Percentiles rank a stretch among this genome's conserved stretches.
Conservation (phyloP, 2,329 filamentous ascomycete genomes). For the Exophiala lecanii-corni region DNA sequence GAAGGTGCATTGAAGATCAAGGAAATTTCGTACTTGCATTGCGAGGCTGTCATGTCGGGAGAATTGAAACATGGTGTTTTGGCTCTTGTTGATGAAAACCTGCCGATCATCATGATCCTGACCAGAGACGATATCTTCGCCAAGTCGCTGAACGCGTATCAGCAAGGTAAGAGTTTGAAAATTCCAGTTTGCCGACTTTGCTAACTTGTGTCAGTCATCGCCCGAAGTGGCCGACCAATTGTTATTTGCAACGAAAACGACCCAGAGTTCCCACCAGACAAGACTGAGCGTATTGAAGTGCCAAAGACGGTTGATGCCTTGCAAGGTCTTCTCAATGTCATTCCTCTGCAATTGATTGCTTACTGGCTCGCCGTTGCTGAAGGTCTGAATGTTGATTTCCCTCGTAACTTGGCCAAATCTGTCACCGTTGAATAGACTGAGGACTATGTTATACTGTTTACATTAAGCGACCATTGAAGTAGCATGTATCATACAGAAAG, state of each 20-base stretch:
- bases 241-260: conserved; percentile 95
- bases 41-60: conserved; percentile 99
- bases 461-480: background rate
- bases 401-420: conserved; percentile 96
- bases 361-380: conserved; percentile 98
- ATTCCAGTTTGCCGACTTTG: background rate
- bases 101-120: conserved; percentile 99
- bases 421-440: conserved; percentile 89
- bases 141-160: conserved; percentile 99
- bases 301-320: conserved; percentile 92
- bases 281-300: conserved; percentile 96
- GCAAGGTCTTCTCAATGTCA: conserved; percentile 95
- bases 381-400: conserved; percentile 97
- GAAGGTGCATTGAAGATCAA: conserved; percentile 99
- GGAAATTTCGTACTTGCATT: conserved; percentile 99
- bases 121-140: conserved; percentile 94
- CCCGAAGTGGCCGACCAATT: conserved; percentile 90
- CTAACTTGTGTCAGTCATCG: conserved; percentile 65
- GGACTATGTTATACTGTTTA: too few species aligned
- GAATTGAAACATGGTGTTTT: conserved; percentile 99
- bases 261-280: conserved; percentile 78
- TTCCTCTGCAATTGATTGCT: conserved; percentile 93
- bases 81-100: conserved; percentile 93
- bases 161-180: conserved; percentile 65
- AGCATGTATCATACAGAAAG: conserved; percentile 2